phyloP scores from a whole-genome alignment of 1,284 basidiomycete genomes.

The Peniophora sp. region DNA sequence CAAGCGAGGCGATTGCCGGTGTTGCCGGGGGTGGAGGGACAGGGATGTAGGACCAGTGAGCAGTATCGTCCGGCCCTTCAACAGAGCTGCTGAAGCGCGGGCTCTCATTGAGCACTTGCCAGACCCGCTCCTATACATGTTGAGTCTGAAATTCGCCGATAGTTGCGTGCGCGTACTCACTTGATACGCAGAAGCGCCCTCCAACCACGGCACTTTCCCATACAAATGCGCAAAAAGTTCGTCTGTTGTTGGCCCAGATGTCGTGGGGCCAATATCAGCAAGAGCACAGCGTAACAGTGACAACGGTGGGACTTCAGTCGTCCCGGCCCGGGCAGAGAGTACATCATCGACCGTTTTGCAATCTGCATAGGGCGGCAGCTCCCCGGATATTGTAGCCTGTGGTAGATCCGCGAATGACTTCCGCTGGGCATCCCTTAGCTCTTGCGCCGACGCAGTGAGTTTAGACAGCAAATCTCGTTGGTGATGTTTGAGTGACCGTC shows the following conservation, averaged over 20 bases:
- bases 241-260: slow-evolving; percentile 41
- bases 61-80: slow-evolving; percentile 18
- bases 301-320: slow-evolving; percentile 34
- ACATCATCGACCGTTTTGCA: slow-evolving; percentile 44
- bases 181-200: slow-evolving; percentile 39
- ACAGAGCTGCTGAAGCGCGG: slow-evolving; percentile 34
- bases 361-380: slow-evolving; percentile 35
- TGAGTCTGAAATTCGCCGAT: neutral
- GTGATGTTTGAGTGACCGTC: slow-evolving; percentile 50
- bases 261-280: slow-evolving; percentile 35
- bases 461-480: slow-evolving; percentile 45
- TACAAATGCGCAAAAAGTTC: slow-evolving; percentile 53
- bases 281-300: slow-evolving; percentile 58
- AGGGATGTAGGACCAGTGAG: slow-evolving; percentile 46
- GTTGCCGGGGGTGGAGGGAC: slow-evolving; percentile 31
- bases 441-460: slow-evolving; percentile 43
- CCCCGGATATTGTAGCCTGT: slow-evolving; percentile 36
- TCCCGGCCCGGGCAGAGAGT: slow-evolving; percentile 22
- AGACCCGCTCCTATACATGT: slow-evolving; percentile 40
- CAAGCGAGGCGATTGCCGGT: slow-evolving; percentile 38
- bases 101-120: slow-evolving; percentile 49
- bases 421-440: slow-evolving; percentile 43
- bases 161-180: slow-evolving; percentile 24
- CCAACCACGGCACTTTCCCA: slow-evolving; percentile 47
- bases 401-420: slow-evolving; percentile 51